Conservation (phyloP, 345 rosid genomes). For the Hirschfeldia incana region DNA sequence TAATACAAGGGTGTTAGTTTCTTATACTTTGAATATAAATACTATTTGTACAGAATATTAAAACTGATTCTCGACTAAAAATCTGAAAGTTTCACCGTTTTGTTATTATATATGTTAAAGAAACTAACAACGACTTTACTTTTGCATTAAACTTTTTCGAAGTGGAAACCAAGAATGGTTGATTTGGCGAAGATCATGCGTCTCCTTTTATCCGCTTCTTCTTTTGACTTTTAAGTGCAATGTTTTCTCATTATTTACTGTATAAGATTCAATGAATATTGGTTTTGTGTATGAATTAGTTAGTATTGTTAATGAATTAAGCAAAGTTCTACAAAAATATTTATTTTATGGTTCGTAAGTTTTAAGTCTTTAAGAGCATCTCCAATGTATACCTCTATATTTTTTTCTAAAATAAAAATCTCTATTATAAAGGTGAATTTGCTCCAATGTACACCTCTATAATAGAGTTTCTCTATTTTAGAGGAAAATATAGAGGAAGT, state of each 20-base stretch:
- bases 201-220: slow-evolving; percentile 16
- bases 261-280: slow-evolving; percentile 27
- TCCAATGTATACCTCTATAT: too few species aligned
- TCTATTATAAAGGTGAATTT: too few species aligned
- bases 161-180: slow-evolving; percentile 11
- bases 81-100: background rate
- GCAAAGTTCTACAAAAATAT: background rate
- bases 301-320: background rate
- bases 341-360: background rate
- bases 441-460: too few species aligned
- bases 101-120: background rate
- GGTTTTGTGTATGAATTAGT: background rate
- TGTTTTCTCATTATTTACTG: slow-evolving; percentile 8
- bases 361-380: background rate
- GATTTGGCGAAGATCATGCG: slow-evolving; percentile 27
- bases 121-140: background rate
- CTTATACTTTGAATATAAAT: background rate
- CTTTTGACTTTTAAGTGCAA: slow-evolving; percentile 29
- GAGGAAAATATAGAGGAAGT: too few species aligned
- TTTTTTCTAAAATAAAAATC: too few species aligned
- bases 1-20: background rate
- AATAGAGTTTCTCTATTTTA: too few species aligned
- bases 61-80: background rate
- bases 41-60: background rate
- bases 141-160: background rate